These are phyloP conservation scores for Colletotrichum tofieldiae DNA, from an alignment of 2,329 filamentous ascomycete species.

Conservation along the genomic window DNA sequence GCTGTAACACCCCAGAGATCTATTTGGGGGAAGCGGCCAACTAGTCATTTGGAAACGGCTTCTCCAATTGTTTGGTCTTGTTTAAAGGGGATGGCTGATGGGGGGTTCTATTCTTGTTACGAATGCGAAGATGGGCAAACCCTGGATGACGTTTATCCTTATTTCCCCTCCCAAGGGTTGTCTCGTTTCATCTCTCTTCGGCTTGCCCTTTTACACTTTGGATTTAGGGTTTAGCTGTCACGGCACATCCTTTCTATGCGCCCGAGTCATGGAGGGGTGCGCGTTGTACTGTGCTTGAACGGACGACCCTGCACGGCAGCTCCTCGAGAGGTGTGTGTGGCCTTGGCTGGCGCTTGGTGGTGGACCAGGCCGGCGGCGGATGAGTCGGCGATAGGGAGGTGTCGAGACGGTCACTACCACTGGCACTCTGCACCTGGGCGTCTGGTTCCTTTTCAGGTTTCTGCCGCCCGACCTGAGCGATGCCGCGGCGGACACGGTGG, in stretches of 20 bases:
- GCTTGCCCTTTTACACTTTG: constrained; percentile 16
- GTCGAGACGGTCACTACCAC: not conserved
- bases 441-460: not conserved
- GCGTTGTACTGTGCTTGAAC: not conserved
- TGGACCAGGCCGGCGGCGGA: not conserved
- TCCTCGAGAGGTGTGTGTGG: not conserved
- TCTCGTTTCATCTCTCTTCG: constrained; percentile 26
- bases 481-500: not conserved
- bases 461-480: not conserved
- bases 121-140: not conserved
- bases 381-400: not conserved
- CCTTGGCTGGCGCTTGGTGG: not conserved
- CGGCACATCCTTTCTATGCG: constrained; percentile 36
- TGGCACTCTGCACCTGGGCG: not conserved
- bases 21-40: not conserved
- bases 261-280: constrained; percentile 26
- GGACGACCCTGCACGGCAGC: constrained; percentile 1
- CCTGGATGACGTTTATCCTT: constrained; percentile 22
- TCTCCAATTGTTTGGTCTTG: constrained; percentile 3
- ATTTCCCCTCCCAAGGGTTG: not conserved
- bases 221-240: constrained; percentile 42
- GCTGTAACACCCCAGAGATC: not conserved
- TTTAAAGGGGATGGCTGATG: not conserved
- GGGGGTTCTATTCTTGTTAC: constrained; percentile 18
- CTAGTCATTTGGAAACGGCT: not conserved